These are phyloP conservation scores for Ophiocordyceps sinensis DNA, from an alignment of 2,329 filamentous ascomycete genomes.

Conservation along the genomic window DNA sequence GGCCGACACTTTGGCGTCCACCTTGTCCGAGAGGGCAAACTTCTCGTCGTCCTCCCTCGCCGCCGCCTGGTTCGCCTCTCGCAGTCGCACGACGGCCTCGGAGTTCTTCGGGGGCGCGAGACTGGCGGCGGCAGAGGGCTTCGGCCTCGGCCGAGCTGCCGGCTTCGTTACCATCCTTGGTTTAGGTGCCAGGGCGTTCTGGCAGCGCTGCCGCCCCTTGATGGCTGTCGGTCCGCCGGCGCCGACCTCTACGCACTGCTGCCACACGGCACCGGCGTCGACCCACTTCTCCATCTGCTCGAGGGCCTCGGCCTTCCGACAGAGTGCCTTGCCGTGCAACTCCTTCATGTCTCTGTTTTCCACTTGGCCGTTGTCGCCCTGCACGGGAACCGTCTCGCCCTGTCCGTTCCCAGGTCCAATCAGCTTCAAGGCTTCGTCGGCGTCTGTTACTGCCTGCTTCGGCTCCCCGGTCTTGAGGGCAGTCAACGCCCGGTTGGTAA, in stretches of 20 bases:
- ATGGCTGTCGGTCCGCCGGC: conserved; percentile 76
- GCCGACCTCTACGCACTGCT: conserved; percentile 65
- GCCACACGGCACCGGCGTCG: conserved; percentile 72
- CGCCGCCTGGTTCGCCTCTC: conserved; percentile 72
- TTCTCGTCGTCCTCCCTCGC: conserved; percentile 85
- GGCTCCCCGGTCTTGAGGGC: conserved; percentile 84
- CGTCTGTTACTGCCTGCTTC: conserved; percentile 72
- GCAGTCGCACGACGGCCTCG: conserved; percentile 68
- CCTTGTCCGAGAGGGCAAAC: conserved; percentile 72
- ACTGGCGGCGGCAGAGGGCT: conserved; percentile 23
- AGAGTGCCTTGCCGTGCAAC: conserved; percentile 84
- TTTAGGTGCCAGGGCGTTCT: conserved; percentile 68
- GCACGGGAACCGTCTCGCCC: conserved; percentile 62
- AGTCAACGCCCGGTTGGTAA: conserved; percentile 83
- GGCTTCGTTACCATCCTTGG: conserved; percentile 31
- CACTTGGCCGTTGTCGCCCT: conserved; percentile 37
- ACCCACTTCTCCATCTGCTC: conserved; percentile 92
- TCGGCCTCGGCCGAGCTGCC: conserved; percentile 30
- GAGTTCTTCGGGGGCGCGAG: conserved; percentile 37
- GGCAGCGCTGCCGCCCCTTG: conserved; percentile 76
- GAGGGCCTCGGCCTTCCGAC: conserved; percentile 86
- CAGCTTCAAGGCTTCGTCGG: conserved; percentile 62
- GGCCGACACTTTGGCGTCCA: conserved; percentile 61
- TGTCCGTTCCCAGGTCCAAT: conserved; percentile 72
- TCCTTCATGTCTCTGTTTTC: conserved; percentile 77